Evolutionary conservation across 805 yeast species (phyloP).

Genomic region (Lipomyces yamadae): DNA sequence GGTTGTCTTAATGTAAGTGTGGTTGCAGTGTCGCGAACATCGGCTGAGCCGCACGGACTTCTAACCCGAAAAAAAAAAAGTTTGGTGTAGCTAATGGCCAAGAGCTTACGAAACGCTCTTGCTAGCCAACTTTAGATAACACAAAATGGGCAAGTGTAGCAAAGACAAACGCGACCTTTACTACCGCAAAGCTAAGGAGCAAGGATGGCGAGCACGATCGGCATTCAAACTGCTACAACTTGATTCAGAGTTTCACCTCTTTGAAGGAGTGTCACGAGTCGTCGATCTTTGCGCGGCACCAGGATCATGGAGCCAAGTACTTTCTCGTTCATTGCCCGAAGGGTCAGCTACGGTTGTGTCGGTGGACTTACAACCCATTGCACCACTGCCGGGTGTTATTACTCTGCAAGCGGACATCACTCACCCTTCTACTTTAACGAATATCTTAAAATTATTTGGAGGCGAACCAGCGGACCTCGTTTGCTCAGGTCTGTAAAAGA

Average conservation of each 20-base stretch:
- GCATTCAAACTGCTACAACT: conserved; percentile 92
- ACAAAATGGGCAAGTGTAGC: conserved; percentile 38
- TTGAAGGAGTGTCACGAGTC: conserved; percentile 74
- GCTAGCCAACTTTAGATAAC: background rate
- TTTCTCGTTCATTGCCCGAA: conserved; percentile 59
- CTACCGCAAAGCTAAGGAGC: conserved; percentile 86
- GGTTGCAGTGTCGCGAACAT: background rate
- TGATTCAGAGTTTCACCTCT: conserved; percentile 84
- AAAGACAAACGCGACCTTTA: conserved; percentile 38
- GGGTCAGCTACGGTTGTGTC: conserved; percentile 77
- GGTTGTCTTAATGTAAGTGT: too few species aligned
- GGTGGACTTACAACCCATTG: conserved; percentile 96
- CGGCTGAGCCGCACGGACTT: background rate
- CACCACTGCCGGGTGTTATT: conserved; percentile 89
- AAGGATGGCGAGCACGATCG: conserved; percentile 96
- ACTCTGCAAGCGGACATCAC: conserved; percentile 96
- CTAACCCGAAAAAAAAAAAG: too few species aligned
- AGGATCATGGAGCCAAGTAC: conserved; percentile 97
- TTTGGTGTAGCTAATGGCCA: background rate
- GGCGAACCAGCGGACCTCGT: conserved; percentile 95
- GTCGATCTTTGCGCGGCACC: conserved; percentile 99
- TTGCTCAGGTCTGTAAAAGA: conserved; percentile 56
- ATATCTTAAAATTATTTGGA: conserved; percentile 78
- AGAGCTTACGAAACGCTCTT: background rate
- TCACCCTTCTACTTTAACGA: conserved; percentile 83